These are phyloP conservation scores for Pseudozyma sp. DNA, from an alignment of 1,284 basidiomycete species.

Conservation along the genomic window DNA sequence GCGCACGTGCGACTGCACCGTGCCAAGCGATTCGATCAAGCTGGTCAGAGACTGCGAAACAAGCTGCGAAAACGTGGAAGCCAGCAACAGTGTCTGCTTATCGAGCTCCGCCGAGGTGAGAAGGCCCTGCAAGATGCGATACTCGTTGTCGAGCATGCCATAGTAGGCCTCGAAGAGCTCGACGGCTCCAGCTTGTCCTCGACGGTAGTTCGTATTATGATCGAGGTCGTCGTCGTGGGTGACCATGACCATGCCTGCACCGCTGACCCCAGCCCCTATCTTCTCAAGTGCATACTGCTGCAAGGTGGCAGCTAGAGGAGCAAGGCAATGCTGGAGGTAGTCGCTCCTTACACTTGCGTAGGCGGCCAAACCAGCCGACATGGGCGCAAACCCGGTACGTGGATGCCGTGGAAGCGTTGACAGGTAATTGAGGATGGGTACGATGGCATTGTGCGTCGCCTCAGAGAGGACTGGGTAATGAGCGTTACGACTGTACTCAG, in stretches of 20 bases:
- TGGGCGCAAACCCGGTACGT: constrained; percentile 48
- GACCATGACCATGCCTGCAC: constrained; percentile 53
- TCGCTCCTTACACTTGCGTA: constrained; percentile 44
- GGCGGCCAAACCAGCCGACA: constrained; percentile 43
- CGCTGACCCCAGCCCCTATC: constrained; percentile 44
- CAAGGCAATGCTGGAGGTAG: constrained; percentile 50
- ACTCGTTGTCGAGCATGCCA: constrained; percentile 58
- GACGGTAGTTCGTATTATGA: constrained; percentile 33
- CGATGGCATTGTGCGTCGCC: constrained; percentile 49
- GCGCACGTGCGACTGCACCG: constrained; percentile 51
- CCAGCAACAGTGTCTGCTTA: constrained; percentile 37
- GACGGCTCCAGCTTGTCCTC: constrained; percentile 44
- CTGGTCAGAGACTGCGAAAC: constrained; percentile 26
- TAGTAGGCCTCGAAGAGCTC: constrained; percentile 55
- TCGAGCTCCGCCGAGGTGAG: constrained; percentile 40
- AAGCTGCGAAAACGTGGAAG: constrained; percentile 46
- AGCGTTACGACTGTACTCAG: constrained; percentile 42
- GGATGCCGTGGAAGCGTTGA: constrained; percentile 55
- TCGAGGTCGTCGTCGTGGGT: constrained; percentile 50
- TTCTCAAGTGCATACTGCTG: constrained; percentile 52
- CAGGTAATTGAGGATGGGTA: constrained; percentile 57
- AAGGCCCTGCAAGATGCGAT: constrained; percentile 43
- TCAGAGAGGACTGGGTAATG: constrained; percentile 47
- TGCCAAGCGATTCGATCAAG: constrained; percentile 41
- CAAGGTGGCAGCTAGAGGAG: constrained; percentile 30